Base-by-base conservation (phyloP, 768 basidiomycete genomes). In the Pholiota molesta region DNA sequence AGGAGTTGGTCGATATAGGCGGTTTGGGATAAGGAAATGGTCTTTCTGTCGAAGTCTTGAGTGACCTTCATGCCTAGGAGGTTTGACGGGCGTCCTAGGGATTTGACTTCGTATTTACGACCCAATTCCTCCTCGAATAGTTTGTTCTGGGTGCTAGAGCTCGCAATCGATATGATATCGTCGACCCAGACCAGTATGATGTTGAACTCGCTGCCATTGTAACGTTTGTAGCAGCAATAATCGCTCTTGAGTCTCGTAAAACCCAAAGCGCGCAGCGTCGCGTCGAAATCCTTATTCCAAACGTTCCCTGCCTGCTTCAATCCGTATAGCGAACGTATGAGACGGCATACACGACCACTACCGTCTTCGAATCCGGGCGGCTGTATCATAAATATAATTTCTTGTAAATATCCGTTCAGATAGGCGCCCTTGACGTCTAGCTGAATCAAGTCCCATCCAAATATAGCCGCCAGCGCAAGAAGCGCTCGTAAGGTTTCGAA, bases 341-440 rank as follows among this genome's bases (percentile, higher is more conserved):
- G 67, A 1, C 52, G 51, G 31, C 71, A 69, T 16, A 75, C 68
- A 14, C 53, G 39, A 21, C 57, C 62, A 52, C 71, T 68, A 14
- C 73, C 59, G 28, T 75, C 72, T 0, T 67, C 35, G 49, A 73
- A 79, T 0, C 75, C 72, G 2, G 68, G 64, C 0, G 79, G 79
- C 65, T 80, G 78, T 5, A 49, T 2, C 75, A 82, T 79, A 44
- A 75, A 81, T 2, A 82, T 78, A 11, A 68, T 65, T 33, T 80
- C 72, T 1, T 71, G 58, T 0, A 77, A 42, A 52, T 61, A 23
- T 0, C 74, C 70, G 62, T 77, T 68, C 26, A 78, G 62, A 61
- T 74, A 79, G 8, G 78, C 71, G 29, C 65, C 68, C 59, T 73
- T 78, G 17, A 84, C 73, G 64, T 86, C 79, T 9, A 83, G 67